Evolutionary conservation across 768 basidiomycete species (phyloP), one percentile per base, ranked within the genome.

Genomic region (Tylopilus plumbeoviolaceoides): DNA sequence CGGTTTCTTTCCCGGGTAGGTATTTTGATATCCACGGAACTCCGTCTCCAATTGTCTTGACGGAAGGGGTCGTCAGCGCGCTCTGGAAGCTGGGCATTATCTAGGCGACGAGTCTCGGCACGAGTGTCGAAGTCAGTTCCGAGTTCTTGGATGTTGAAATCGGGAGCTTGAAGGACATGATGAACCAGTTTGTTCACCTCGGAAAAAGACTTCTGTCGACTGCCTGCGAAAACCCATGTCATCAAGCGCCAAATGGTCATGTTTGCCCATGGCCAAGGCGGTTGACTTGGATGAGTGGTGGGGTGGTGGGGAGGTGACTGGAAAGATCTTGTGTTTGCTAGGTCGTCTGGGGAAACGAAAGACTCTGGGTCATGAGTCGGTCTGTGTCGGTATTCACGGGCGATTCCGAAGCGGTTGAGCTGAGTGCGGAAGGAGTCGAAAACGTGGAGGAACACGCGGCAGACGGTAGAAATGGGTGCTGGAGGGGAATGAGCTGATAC

Each of bases 141-240:
- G n/a, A n/a, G n/a, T n/a, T n/a, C n/a, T n/a, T n/a, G n/a, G n/a
- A n/a, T n/a, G n/a, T n/a, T n/a, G n/a, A n/a, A n/a, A n/a, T n/a
- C n/a, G n/a, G n/a, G n/a, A n/a, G n/a, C 55, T 35, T 31, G 14
- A 11, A 56, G 18, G 14, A 47, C 46, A 15, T 42, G 45, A 10
- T 27, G 31, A 7, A 53, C 51, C 1, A 53, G 25, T 36, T 20
- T 9, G 3, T 25, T 48, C 3, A 44, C 41, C 42, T 59, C 48
- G 2, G 39, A 23, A 11, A 39, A 7, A 0, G 51, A 54, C 31
- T 57, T 59, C 7, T 41, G 28, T 11, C 20, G 38, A 20, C 28
- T 59, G 11, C 59, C 35, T 2, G 50, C 44, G 17, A 49, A 14
- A 36, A 33, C 44, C 59, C 56, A 59, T 4, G 28, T n/a, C n/a